Evolutionary conservation across 2,329 filamentous ascomycete genomes (phyloP), one percentile per base, ranked within the genome.

Genomic region (Aspergillus sp.): DNA sequence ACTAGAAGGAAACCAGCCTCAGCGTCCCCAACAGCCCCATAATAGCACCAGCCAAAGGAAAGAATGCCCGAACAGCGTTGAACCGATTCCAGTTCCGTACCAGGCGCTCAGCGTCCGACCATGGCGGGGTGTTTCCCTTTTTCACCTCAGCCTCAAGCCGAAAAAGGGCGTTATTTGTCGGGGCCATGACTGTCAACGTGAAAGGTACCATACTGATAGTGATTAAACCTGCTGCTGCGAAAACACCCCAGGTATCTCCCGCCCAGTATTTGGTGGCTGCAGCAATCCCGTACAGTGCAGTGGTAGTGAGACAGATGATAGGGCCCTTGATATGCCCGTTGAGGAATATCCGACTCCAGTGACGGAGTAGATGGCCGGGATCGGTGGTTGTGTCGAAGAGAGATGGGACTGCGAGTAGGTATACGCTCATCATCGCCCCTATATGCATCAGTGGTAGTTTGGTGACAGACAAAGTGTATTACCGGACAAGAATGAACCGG

Each of bases 341-440:
- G 30, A 50, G 30, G 11, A 39, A 50, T 13, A 50, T 39, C 12
- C 47, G 47, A 30, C 19, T 22, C 47, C 47, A 50, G 12, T 50
- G 47, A 3, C 47, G 47, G 0, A 50, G n/a, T 2, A 50, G 34
- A 1, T 50, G 47, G 4, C 33, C 33, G 3, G 47, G 47, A 17
- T 39, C 33, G 19, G 47, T 50, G 2, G 47, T 50, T 5, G 47
- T 50, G 11, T 50, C 47, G 30, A 50, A 50, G 0, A 50, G 30
- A 9, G 47, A 50, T 9, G 47, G 47, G 4, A 50, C 22, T 13
- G 47, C 34, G 2, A 50, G 30, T 13, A 50, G 47, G 13, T 37
- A 50, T 2, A 50, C 47, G 34, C 47, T 40, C 47, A 50, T 50
- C 33, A 50, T 50, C 12, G 47, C 47, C 3, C 47, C 47, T 50